Evolutionary conservation across 129 eudicot species (phyloP), one percentile per base, ranked within the genome.

Genomic region (Flaveria ramosissima): DNA sequence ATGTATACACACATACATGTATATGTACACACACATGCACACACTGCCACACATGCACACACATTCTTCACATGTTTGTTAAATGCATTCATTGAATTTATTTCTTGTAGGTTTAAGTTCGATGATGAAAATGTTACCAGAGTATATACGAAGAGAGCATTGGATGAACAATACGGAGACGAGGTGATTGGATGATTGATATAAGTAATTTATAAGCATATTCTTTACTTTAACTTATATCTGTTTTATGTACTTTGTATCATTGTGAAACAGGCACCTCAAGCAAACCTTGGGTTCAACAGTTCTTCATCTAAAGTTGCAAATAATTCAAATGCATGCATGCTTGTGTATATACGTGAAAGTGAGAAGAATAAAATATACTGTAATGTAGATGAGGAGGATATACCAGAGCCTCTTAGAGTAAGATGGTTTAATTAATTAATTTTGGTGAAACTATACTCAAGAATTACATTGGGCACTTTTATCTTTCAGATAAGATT

Each of bases 101-200:
- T 65, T 63, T 64, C 20, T 62, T 73, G 65, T 36, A 91, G 97
- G 97, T 89, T 63, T 69, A 91, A 91, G 64, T 91, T 91, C 75
- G 95, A 89, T 77, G 97, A 88, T 77, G 95, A 91, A 71, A 86
- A 90, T n/a, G 95, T 91, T 9, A 86, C 90, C 36, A 85, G 87
- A 87, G 95, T 85, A 79, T 87, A 88, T 65, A 14, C 74, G 78
- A 91, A 84, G 84, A 83, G 89, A 77, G 97, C 97, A 45, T 60
- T 89, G 80, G 92, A 91, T 75, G 97, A 91, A 81, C 97, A 91
- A 71, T 91, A 86, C 83, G 92, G 95, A 66, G 97, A 92, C 71
- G 97, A 91, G 94, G 94, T 88, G 77, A 72, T 59, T 24, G 39
- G 43, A 50, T 30, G 10, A n/a, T 50, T 27, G 10, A n/a, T 50